Conservation (phyloP, 2,329 filamentous ascomycete genomes). For the Metarhizium rileyi region DNA sequence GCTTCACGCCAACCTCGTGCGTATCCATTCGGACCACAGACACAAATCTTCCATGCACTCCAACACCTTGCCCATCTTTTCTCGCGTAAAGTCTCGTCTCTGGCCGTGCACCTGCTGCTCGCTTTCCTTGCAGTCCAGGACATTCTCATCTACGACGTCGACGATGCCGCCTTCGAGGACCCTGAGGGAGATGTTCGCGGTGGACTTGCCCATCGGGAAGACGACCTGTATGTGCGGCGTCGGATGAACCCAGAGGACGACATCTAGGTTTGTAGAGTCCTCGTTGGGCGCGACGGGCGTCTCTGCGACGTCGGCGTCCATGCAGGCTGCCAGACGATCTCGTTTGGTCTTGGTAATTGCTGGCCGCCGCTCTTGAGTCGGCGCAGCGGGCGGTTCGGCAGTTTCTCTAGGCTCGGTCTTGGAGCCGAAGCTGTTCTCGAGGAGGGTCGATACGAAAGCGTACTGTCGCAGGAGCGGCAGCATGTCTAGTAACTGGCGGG, state of each 20-base stretch:
- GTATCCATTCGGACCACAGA: constrained; percentile 44
- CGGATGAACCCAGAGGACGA: constrained; percentile 42
- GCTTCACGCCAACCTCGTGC: constrained; percentile 24
- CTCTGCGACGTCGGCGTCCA: constrained; percentile 8
- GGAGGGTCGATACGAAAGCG: constrained; percentile 55
- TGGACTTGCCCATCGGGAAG: constrained; percentile 40
- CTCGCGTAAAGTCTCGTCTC: constrained; percentile 27
- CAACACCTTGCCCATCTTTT: constrained; percentile 34
- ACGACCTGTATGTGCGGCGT: constrained; percentile 40
- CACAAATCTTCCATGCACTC: constrained; percentile 43
- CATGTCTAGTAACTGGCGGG: constrained; percentile 62
- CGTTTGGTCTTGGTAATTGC: constrained; percentile 16
- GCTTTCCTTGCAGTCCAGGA: constrained; percentile 15
- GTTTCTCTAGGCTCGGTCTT: constrained; percentile 12
- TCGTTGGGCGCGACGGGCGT: not conserved
- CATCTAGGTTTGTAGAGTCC: constrained; percentile 32
- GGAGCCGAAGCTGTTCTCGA: constrained; percentile 50
- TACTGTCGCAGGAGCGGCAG: constrained; percentile 70
- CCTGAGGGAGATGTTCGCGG: constrained; percentile 46
- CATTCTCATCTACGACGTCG: constrained; percentile 48
- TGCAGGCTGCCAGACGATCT: constrained; percentile 24
- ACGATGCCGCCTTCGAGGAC: constrained; percentile 51
- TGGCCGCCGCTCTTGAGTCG: not conserved
- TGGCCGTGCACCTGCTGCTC: constrained; percentile 17
- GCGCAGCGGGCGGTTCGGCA: constrained; percentile 1